Base-by-base conservation (phyloP, 2,329 filamentous ascomycete genomes). In the Triangularia setosa region DNA sequence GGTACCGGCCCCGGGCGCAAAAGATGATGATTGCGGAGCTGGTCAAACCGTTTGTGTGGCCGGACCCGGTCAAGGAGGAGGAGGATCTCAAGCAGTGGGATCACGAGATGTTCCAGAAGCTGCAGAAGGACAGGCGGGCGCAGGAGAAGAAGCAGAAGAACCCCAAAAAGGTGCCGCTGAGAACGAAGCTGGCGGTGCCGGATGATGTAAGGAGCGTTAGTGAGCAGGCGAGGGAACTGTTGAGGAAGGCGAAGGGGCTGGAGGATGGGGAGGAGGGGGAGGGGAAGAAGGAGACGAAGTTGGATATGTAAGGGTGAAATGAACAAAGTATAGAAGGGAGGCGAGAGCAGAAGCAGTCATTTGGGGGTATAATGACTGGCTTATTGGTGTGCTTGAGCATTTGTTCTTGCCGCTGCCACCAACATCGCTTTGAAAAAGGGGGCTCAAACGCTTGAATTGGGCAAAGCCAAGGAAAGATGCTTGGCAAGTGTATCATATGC, bases 21-120 rank as follows among this genome's bases (percentile, higher is more conserved):
- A 99, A 99, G 85, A 90, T 89, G 77, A 99, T 99, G 95, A 96
- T 90, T 52, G 92, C 96, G 54, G 91, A 97, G 82, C 85, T 99
- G 80, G 86, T 84, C 67, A 81, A 89, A 80, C 92, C 93, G 4
- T 99, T 99, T 80, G 87, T 91, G 63, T 98, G 92, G 90, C 95
- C 95, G 0, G 84, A 87, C 68, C 77, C 81, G 69, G 90, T 92
- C 4, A 77, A 81, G 69, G 83, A 90, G 75, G 83, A 90, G 75
- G 77, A 81, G 68, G 83, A 90, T 74, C 80, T 85, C 67, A 75
- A 81, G 64, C 78, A 81, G 75, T 93, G 89, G 88, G 88, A 88
- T 75, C 81, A 87, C 69, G 77, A 82, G n/a, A 78, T 86, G 62
- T 86, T 80, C 75, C 79, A 83, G 73, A 79, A 81, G 71, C 79